Evolutionary conservation across 1,139 yeast genomes (phyloP).

Genomic region (Candida glucosophila): DNA sequence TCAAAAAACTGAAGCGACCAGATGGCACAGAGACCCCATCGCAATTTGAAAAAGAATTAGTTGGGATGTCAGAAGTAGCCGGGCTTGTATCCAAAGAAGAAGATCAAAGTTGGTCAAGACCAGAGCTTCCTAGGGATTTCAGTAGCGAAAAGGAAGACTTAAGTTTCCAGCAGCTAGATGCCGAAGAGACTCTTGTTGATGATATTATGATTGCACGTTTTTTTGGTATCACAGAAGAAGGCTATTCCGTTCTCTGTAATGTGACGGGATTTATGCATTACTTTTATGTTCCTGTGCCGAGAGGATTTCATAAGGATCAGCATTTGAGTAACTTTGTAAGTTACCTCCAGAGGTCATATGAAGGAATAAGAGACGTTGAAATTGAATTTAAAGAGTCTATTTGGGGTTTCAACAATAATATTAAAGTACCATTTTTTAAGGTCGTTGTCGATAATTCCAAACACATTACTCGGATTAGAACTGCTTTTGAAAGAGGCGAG

Average conservation of each 20-base stretch:
- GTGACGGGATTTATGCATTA: slow-evolving; percentile 87
- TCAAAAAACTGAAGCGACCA: slow-evolving; percentile 30
- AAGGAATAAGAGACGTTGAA: slow-evolving; percentile 56
- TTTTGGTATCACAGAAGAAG: slow-evolving; percentile 86
- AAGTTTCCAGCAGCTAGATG: slow-evolving; percentile 87
- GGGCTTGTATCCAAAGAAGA: slow-evolving; percentile 20
- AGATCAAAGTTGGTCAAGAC: slow-evolving; percentile 60
- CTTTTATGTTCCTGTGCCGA: slow-evolving; percentile 86
- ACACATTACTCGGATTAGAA: slow-evolving; percentile 57
- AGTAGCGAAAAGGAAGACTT: slow-evolving; percentile 44
- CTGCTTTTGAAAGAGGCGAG: slow-evolving; percentile 80
- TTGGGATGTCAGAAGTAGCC: slow-evolving; percentile 43
- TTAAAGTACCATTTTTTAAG: slow-evolving; percentile 72
- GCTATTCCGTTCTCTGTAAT: slow-evolving; percentile 82
- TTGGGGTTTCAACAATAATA: slow-evolving; percentile 87
- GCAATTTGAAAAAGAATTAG: slow-evolving; percentile 56
- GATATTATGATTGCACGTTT: slow-evolving; percentile 66
- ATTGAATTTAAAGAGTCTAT: slow-evolving; percentile 70
- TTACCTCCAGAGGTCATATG: slow-evolving; percentile 42
- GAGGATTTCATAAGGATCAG: slow-evolving; percentile 55
- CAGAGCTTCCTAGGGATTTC: slow-evolving; percentile 40
- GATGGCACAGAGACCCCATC: slow-evolving; percentile 41
- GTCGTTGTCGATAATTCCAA: slow-evolving; percentile 59
- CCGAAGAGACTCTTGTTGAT: slow-evolving; percentile 65
- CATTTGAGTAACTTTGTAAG: slow-evolving; percentile 38